These are phyloP conservation scores for Teunomyces aglyptinius DNA, from an alignment of 805 yeast species.

Conservation along the genomic window DNA sequence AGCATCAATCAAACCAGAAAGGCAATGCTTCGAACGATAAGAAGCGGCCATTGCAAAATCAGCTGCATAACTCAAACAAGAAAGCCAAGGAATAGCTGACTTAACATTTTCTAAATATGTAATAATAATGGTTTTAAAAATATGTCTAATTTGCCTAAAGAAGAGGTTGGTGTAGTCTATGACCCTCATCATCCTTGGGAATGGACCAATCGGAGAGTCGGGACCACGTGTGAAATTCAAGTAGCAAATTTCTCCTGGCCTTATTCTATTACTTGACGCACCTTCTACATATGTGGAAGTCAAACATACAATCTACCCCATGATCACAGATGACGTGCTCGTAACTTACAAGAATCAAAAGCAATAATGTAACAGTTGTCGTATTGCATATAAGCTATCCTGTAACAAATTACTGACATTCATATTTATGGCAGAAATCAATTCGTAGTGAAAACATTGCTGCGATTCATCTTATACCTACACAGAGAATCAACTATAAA, in stretches of 20 bases:
- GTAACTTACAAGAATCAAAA: neutral
- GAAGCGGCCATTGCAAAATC: slow-evolving; percentile 4
- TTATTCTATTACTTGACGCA: no score
- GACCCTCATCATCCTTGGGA: no score
- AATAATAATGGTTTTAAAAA: neutral
- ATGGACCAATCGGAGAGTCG: no score
- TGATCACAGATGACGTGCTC: neutral
- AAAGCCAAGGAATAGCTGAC: slow-evolving; percentile 4
- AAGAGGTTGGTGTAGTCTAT: neutral
- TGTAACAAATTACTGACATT: no score
- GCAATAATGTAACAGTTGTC: neutral
- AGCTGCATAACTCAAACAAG: slow-evolving; percentile 4
- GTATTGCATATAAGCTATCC: neutral
- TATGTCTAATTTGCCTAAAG: neutral
- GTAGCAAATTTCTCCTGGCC: no score
- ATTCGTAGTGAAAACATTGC: no score
- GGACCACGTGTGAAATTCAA: no score
- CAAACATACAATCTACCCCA: neutral
- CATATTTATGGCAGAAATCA: no score
- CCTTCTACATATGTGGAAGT: neutral
- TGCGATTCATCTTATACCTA: no score
- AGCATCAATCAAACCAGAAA: neutral
- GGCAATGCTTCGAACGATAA: slow-evolving; percentile 4
- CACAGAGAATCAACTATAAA: no score
- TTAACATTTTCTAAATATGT: neutral